phyloP scores from a whole-genome alignment of 257 asterid genomes.

The Voacanga thouarsii region DNA sequence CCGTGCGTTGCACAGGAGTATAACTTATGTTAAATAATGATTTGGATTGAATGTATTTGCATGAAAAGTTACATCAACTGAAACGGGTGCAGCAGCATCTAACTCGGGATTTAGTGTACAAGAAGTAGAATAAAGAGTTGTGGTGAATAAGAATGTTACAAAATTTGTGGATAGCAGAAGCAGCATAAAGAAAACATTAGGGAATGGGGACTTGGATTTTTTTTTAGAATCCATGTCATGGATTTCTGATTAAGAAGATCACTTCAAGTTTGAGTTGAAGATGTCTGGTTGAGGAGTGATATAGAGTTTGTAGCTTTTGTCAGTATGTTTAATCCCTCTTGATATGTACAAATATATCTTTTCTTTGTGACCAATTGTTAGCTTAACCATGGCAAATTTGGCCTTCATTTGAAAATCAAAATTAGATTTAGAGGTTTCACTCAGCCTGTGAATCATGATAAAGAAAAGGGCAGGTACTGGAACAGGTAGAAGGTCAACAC shows the following conservation, averaged over 20 bases:
- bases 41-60: no score
- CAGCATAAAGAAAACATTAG: conserved; percentile 37
- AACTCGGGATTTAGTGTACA: conserved; percentile 26
- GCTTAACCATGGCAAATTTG: not conserved
- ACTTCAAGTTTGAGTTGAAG: conserved; percentile 22
- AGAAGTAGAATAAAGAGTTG: conserved; percentile 36
- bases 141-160: conserved; percentile 49
- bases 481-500: conserved; percentile 10
- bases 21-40: no score
- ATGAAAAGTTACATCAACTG: not conserved
- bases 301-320: not conserved
- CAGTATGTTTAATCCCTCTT: not conserved
- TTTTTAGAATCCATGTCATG: conserved; percentile 24
- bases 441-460: not conserved
- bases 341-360: no score
- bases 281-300: not conserved
- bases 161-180: conserved; percentile 52
- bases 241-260: not conserved
- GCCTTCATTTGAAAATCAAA: not conserved
- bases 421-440: not conserved
- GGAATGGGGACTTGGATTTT: conserved; percentile 24
- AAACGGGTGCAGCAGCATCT: conserved; percentile 9
- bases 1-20: no score
- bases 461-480: conserved; percentile 1
- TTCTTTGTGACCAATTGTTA: not conserved